Evolutionary conservation across 495 filamentous ascomycete species (phyloP).

Genomic region (Penicillium riverlandense): DNA sequence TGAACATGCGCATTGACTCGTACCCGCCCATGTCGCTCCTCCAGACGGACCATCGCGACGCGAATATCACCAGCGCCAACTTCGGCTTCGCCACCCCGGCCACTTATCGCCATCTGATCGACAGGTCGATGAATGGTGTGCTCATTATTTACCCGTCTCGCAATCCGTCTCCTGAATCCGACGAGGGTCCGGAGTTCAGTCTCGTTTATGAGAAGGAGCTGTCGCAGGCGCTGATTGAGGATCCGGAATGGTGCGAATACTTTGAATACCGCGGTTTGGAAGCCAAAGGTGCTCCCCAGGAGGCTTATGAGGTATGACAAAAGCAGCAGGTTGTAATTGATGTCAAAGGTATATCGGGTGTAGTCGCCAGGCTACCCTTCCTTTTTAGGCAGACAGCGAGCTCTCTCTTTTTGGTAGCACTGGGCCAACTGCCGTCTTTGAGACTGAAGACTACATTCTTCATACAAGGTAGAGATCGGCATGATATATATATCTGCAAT

Average conservation of each 20-base stretch:
- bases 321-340: too few relatives aligned
- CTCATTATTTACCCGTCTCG: constrained; percentile 16
- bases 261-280: constrained; percentile 29
- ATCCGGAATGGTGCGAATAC: constrained; percentile 28
- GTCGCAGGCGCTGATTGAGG: constrained; percentile 22
- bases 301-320: too few relatives aligned
- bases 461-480: too few relatives aligned
- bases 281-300: too few relatives aligned
- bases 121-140: constrained; percentile 6
- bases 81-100: constrained; percentile 18
- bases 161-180: constrained; percentile 7
- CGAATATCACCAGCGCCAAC: constrained; percentile 8
- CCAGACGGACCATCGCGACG: constrained; percentile 20
- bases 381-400: too few relatives aligned
- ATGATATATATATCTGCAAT: too few relatives aligned
- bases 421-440: too few relatives aligned
- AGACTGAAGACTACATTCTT: too few relatives aligned
- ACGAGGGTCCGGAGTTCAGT: constrained; percentile 38
- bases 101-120: constrained; percentile 13
- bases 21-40: constrained; percentile 14
- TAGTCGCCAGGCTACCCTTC: too few relatives aligned
- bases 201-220: constrained; percentile 31
- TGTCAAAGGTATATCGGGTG: too few relatives aligned
- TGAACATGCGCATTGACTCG: constrained; percentile 12
- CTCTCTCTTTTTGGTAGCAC: too few relatives aligned